Base-by-base conservation (phyloP, 2,329 filamentous ascomycete genomes). In the Pestalotiopsis fici region DNA sequence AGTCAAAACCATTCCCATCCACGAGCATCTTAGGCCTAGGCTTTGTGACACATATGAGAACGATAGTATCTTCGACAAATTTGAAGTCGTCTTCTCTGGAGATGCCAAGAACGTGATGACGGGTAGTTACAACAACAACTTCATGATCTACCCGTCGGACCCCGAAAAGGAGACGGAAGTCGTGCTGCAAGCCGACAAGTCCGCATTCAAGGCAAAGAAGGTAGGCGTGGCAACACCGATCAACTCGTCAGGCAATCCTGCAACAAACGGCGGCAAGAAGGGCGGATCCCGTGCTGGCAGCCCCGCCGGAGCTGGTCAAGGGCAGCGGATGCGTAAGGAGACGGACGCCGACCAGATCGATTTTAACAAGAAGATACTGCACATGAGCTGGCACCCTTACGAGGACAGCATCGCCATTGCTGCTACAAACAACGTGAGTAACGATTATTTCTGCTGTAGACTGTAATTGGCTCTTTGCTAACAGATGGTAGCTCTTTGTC, bases 371-470 rank as follows among this genome's bases (percentile, higher is more conserved):
- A 99, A 99, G 89, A 99, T 99, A 76, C 81, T 99, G 78, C 96
- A 99, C 81, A 99, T 99, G 96, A 98, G 95, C 83, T 99, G 96
- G 96, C 96, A 99, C 90, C 96, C 96, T 61, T 98, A 97, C 76
- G 96, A 99, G 83, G 95, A 99, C 83, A 98, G 95, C 84, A 99
- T 99, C 83, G 96, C 96, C 67, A 99, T 99, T 85, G 96, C 96
- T 74, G 96, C 96, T 69, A 99, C 96, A 71, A 99, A 99, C 87
- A 99, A 99, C 83, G 96, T 98, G 84, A 92, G 95, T 86, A 56
- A 2, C 11, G 1, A 7, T 35, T 11, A 35, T 35, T 35, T 35
- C 31, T 7, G 7, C 56, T 27, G 55, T 57, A 57, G 12, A 57
- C 13, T n/a, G 25, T 2, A n/a, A 3, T 21, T 60, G 28, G 18